Evolutionary conservation across 2,329 filamentous ascomycete genomes (phyloP), one percentile per base, ranked within the genome.

Genomic region (Penicillium sp.): DNA sequence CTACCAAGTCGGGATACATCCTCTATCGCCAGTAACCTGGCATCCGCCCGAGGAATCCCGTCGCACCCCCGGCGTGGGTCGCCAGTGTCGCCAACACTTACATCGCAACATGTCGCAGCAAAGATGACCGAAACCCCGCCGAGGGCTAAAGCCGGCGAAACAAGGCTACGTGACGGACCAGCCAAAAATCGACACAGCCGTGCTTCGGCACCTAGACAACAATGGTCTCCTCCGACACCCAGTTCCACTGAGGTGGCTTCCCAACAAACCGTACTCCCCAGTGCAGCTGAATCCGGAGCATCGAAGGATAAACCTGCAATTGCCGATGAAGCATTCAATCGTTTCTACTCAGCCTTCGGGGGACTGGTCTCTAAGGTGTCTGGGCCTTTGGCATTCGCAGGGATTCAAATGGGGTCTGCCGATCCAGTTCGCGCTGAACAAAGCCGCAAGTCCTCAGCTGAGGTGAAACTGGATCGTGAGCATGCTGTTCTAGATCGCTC

Each of bases 331-430:
- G 88, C 90, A 6, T 99, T 97, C 71, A 86, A 90, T 7, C 86
- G 87, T 53, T 99, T 97, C 77, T 99, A 97, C 76, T 93, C 84
- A 58, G 92, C 91, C 1, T 96, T 97, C 68, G 92, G 93, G 55
- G 91, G 85, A 53, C 84, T 97, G 48, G 90, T 97, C 70, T 94
- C 91, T 60, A 89, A 88, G 66, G 85, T 97, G 13, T 96, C 93
- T 0, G 92, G 93, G 0, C 93, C 93, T 1, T 80, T 99, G 31
- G 93, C 93, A 4, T 99, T 97, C 77, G 91, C 94, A 5, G 93
- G 93, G 1, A 83, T 99, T 9, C 94, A 94, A 0, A 81, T 99
- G 6, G 84, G 86, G 29, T 71, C 71, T 31, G 80, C 83, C 51
- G 75, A 78, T 33, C 50, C 69, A 10, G 59, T 47, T 21, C 65